Conservation (phyloP, 2,329 filamentous ascomycete species). For the Cladosporium sp. region DNA sequence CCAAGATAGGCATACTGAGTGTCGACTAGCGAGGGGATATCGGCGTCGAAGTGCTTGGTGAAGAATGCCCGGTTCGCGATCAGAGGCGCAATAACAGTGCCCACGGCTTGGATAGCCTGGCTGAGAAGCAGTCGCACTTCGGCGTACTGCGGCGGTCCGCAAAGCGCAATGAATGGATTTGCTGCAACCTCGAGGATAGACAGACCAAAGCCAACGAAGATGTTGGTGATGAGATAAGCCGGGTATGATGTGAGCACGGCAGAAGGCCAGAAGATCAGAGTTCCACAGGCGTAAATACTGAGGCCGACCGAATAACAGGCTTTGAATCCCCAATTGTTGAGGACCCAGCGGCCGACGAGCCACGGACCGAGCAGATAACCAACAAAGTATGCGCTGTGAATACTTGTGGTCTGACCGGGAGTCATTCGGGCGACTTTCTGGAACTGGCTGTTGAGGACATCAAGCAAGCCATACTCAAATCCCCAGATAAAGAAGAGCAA, state of each 20-base stretch:
- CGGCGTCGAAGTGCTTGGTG: slow-evolving; percentile 40
- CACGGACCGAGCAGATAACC: slow-evolving; percentile 71
- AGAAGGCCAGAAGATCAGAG: slow-evolving; percentile 64
- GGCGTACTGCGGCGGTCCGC: slow-evolving; percentile 60
- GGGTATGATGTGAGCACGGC: slow-evolving; percentile 62
- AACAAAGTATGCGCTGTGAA: slow-evolving; percentile 70
- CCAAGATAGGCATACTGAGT: slow-evolving; percentile 67
- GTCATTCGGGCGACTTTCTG: slow-evolving; percentile 63
- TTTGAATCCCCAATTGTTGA: slow-evolving; percentile 63
- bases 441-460: slow-evolving; percentile 74
- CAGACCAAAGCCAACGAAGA: slow-evolving; percentile 61
- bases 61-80: slow-evolving; percentile 62
- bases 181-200: slow-evolving; percentile 61
- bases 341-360: slow-evolving; percentile 60
- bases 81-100: slow-evolving; percentile 59
- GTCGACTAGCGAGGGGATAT: slow-evolving; percentile 55
- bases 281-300: slow-evolving; percentile 62
- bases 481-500: slow-evolving; percentile 88
- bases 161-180: slow-evolving; percentile 63
- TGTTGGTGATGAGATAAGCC: slow-evolving; percentile 62
- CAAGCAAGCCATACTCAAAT: slow-evolving; percentile 82
- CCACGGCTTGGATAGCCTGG: slow-evolving; percentile 62
- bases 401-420: slow-evolving; percentile 62
- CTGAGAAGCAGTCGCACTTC: slow-evolving; percentile 62
- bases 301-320: slow-evolving; percentile 61